phyloP scores from a whole-genome alignment of 345 rosid genomes.

The Moricandia arvensis region DNA sequence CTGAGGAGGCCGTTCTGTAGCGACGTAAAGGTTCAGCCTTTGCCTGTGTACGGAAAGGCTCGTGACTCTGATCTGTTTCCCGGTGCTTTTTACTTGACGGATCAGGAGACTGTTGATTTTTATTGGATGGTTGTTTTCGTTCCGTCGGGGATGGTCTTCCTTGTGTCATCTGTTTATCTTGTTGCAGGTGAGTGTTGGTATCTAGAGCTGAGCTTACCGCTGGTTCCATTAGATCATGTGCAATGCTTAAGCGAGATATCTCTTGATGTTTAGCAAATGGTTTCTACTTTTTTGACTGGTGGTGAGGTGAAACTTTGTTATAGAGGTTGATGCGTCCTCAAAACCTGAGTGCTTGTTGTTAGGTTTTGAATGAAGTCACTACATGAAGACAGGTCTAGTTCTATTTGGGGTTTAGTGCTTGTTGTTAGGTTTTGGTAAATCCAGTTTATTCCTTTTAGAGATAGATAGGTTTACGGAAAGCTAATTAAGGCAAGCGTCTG shows the following conservation, averaged over 20 bases:
- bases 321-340: not conserved
- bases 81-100: constrained; percentile 74
- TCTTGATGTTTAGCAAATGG: not conserved
- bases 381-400: not conserved
- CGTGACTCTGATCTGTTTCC: constrained; percentile 50
- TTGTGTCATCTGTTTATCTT: constrained; percentile 63
- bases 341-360: not conserved
- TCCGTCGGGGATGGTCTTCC: constrained; percentile 65
- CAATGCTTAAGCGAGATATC: not conserved
- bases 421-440: not conserved
- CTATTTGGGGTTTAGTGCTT: not conserved
- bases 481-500: not conserved
- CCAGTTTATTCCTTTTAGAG: not conserved
- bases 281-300: not conserved
- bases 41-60: constrained; percentile 50
- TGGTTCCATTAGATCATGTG: not conserved
- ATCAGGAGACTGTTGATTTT: constrained; percentile 86
- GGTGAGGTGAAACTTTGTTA: not conserved
- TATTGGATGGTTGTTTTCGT: constrained; percentile 86
- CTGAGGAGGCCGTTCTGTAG: constrained; percentile 75
- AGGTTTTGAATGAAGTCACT: constrained; percentile 1
- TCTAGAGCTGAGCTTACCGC: not conserved
- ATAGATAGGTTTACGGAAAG: not conserved
- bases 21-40: constrained; percentile 55
- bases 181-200: constrained; percentile 56